phyloP scores from a whole-genome alignment of 2,329 filamentous ascomycete species.

The Tolypocladium sp. region DNA sequence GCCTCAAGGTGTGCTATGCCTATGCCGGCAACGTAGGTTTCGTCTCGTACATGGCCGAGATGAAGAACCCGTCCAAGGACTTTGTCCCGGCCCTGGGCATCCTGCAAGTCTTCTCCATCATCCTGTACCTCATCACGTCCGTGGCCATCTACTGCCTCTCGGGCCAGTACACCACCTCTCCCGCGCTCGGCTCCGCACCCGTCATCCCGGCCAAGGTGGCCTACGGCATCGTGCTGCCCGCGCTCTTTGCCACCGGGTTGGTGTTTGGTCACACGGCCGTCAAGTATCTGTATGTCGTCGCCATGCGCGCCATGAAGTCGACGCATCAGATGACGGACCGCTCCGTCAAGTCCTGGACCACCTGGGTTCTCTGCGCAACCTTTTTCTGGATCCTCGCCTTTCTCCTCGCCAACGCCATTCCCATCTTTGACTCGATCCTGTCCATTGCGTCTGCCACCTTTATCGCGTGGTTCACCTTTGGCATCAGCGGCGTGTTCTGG shows the following conservation, averaged over 20 bases:
- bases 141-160: constrained; percentile 21
- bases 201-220: constrained; percentile 20
- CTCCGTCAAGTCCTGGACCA: constrained; percentile 22
- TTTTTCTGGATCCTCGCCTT: constrained; percentile 25
- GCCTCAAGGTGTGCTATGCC: constrained; percentile 25
- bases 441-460: constrained; percentile 25
- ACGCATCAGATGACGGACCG: constrained; percentile 21
- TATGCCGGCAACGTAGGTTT: constrained; percentile 28
- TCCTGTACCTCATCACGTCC: constrained; percentile 21
- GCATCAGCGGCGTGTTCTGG: constrained; percentile 25
- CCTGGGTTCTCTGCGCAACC: constrained; percentile 23
- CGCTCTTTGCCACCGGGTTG: constrained; percentile 19
- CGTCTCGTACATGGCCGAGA: constrained; percentile 25
- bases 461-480: constrained; percentile 27
- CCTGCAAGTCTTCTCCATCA: constrained; percentile 22
- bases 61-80: constrained; percentile 22
- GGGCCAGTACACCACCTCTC: constrained; percentile 20
- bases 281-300: constrained; percentile 23
- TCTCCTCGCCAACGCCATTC: constrained; percentile 25
- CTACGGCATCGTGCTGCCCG: constrained; percentile 20
- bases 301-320: constrained; percentile 21
- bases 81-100: constrained; percentile 20
- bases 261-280: constrained; percentile 21
- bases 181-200: constrained; percentile 23
- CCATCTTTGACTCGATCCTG: constrained; percentile 27